Evolutionary conservation across 257 asterid genomes (phyloP), one percentile per base, ranked within the genome.

Genomic region (Verbena officinalis): DNA sequence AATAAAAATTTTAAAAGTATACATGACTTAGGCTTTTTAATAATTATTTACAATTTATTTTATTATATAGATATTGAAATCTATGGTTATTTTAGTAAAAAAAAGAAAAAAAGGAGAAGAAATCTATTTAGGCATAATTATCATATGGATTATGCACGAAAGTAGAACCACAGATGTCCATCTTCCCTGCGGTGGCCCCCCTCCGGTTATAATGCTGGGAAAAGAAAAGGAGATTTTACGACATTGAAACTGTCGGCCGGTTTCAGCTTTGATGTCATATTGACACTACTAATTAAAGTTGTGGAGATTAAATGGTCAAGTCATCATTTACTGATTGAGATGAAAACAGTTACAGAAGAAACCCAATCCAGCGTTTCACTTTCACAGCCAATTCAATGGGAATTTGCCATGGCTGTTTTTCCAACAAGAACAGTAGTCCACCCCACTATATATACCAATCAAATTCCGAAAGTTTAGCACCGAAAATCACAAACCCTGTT

Each of bases 351-450:
- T n/a, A 64, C 62, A 53, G 23, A 52, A 20, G 13, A 22, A 11
- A 44, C 44, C 62, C 9, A 33, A 20, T 14, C 3, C 17, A 8
- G 42, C 50, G 42, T 44, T 52, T 36, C 19, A 17, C 50, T 40
- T 52, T 36, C 19, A 23, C 50, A 40, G 4, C 59, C 58, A 30
- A 5, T n/a, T 51, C 59, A 9, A 55, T 59, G 43, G 65, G 67
- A 8, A 49, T 50, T 16, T 14, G 22, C 60, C 20, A 34, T 33
- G 39, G 39, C 60, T 69, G 72, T 75, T 56, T 55, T 67, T 68
- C 40, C n/a, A 30, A 48, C 53, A 52, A 19, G 36, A n/a, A 14
- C 45, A 33, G 33, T 1, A 60, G 9, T 38, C 49, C 31, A 49
- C 55, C 33, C 13, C 12, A 3, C 14, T 34, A 57, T 60, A 65